phyloP scores from a whole-genome alignment of 2,329 filamentous ascomycete genomes.

The Aspergillus tamarii region DNA sequence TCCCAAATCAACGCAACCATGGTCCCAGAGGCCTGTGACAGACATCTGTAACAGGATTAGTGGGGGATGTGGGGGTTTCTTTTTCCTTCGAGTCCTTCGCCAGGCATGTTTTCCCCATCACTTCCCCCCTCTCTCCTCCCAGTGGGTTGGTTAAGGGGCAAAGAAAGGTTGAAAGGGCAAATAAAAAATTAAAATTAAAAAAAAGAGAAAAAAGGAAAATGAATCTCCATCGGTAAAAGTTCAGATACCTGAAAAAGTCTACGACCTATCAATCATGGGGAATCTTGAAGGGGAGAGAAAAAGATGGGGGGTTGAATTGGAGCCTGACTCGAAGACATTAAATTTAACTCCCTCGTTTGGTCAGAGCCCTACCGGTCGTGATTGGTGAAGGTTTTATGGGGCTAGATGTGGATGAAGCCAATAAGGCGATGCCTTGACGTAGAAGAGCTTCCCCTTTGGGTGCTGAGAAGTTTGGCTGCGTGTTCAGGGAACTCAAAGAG shows the following conservation, averaged over 20 bases:
- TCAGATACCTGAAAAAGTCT: not conserved
- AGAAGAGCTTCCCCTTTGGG: slow-evolving; percentile 17
- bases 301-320: not conserved
- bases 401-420: slow-evolving; percentile 4
- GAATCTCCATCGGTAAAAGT: not conserved
- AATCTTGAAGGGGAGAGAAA: not conserved
- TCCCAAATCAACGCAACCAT: slow-evolving; percentile 18
- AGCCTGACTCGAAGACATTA: not conserved
- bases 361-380: not conserved
- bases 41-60: slow-evolving; percentile 15
- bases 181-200: not conserved
- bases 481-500: slow-evolving; percentile 3
- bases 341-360: slow-evolving; percentile 5
- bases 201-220: not conserved
- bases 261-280: not conserved
- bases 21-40: slow-evolving; percentile 24
- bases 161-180: not conserved
- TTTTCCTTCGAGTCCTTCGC: not conserved
- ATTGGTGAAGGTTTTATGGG: not conserved
- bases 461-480: slow-evolving; percentile 4
- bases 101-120: not conserved
- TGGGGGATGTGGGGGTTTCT: slow-evolving; percentile 11
- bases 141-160: not conserved
- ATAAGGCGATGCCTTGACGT: slow-evolving; percentile 5
- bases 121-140: not conserved